phyloP scores from a whole-genome alignment of 2,329 filamentous ascomycete species.

The Westerdykella sp. region DNA sequence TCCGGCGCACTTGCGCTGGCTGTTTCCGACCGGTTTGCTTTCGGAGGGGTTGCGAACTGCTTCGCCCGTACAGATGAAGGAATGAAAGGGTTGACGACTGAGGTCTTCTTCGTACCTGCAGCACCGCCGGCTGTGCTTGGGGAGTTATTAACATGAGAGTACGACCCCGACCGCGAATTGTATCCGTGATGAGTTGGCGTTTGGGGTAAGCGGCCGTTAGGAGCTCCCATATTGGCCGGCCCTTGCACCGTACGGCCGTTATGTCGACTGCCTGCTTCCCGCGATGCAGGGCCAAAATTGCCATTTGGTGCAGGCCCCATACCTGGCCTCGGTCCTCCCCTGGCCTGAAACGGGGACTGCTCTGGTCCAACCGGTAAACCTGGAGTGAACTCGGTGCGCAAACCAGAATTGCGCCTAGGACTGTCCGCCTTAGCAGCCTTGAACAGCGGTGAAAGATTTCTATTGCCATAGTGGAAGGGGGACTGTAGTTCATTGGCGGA shows the following conservation, averaged over 20 bases:
- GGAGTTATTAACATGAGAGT: constrained; percentile 12
- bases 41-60: constrained; percentile 17
- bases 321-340: neutral
- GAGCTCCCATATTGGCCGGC: constrained; percentile 17
- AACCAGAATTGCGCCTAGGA: constrained; percentile 37
- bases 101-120: constrained; percentile 15
- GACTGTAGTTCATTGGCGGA: constrained; percentile 15
- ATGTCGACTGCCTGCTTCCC: neutral
- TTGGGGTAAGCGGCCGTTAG: constrained; percentile 18
- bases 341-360: neutral
- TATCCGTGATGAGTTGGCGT: constrained; percentile 19
- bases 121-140: constrained; percentile 10
- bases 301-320: constrained; percentile 22
- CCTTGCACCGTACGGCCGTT: neutral
- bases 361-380: constrained; percentile 25
- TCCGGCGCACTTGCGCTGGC: too few species aligned
- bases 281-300: constrained; percentile 7
- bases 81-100: constrained; percentile 29
- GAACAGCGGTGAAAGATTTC: constrained; percentile 46
- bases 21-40: neutral
- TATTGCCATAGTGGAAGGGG: constrained; percentile 40
- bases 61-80: constrained; percentile 34
- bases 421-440: constrained; percentile 41
- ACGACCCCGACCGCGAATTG: constrained; percentile 20
- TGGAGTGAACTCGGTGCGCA: constrained; percentile 40